Evolutionary conservation across 495 filamentous ascomycete genomes (phyloP).

Genomic region (Neurospora tetrasperma): DNA sequence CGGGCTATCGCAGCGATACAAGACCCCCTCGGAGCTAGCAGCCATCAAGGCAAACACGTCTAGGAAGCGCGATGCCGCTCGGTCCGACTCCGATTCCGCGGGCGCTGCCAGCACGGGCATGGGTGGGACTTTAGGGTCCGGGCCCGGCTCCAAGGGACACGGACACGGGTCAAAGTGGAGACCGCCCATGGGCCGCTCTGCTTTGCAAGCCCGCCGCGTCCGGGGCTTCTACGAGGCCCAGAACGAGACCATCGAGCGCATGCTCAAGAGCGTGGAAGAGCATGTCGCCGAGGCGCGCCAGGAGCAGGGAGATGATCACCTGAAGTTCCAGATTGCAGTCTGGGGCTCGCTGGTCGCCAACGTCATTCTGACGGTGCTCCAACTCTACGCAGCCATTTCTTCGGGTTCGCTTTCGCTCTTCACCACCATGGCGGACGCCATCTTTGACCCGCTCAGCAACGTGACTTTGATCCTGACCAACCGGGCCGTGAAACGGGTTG

Average conservation of each 20-base stretch:
- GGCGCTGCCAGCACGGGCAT: conserved; percentile 28
- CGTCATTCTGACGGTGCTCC: conserved; percentile 62
- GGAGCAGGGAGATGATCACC: conserved; percentile 65
- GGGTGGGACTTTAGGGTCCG: not conserved
- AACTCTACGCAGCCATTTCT: conserved; percentile 79
- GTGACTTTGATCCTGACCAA: conserved; percentile 78
- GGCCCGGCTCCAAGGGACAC: not conserved
- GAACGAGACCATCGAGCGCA: conserved; percentile 84
- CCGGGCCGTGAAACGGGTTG: conserved; percentile 79
- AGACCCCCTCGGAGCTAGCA: conserved; percentile 66
- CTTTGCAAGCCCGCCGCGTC: conserved; percentile 50
- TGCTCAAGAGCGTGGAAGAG: conserved; percentile 89
- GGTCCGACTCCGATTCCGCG: conserved; percentile 3
- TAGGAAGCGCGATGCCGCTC: conserved; percentile 52
- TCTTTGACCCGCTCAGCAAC: conserved; percentile 93
- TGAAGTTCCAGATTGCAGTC: conserved; percentile 82
- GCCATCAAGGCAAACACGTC: conserved; percentile 75
- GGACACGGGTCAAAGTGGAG: conserved; percentile 3
- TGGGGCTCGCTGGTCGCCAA: conserved; percentile 86
- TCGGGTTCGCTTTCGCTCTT: conserved; percentile 88
- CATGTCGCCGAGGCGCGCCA: conserved; percentile 73
- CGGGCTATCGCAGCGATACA: conserved; percentile 66
- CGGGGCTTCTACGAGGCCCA: conserved; percentile 82
- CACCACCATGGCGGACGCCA: conserved; percentile 93
- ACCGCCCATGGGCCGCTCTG: conserved; percentile 25